phyloP scores from a whole-genome alignment of 1,284 basidiomycete genomes.

The Kwoniella shivajii region DNA sequence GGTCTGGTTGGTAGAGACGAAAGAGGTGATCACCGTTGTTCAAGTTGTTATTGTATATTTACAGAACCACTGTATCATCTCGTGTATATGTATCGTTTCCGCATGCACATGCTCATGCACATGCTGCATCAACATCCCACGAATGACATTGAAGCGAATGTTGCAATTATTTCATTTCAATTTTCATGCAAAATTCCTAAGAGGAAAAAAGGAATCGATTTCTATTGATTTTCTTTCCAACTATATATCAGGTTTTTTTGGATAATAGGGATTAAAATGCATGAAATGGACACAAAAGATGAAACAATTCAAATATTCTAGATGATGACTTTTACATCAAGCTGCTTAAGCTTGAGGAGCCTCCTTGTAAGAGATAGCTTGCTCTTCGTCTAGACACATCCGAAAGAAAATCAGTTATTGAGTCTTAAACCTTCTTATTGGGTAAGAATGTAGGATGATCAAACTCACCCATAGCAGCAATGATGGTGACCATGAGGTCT shows the following conservation, averaged over 20 bases:
- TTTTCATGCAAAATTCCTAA: too few species aligned
- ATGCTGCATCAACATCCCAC: too few species aligned
- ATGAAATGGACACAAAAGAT: too few species aligned
- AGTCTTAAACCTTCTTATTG: background rate
- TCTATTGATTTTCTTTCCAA: too few species aligned
- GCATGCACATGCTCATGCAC: too few species aligned
- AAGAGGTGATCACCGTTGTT: background rate
- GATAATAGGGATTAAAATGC: too few species aligned
- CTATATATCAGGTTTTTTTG: too few species aligned
- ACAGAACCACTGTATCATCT: too few species aligned
- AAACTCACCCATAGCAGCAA: slow-evolving; percentile 84
- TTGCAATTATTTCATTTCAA: too few species aligned
- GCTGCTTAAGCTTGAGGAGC: slow-evolving; percentile 57
- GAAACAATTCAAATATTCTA: background rate
- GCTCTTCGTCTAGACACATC: slow-evolving; percentile 57
- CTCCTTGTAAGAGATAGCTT: slow-evolving; percentile 84
- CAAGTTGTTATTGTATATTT: background rate
- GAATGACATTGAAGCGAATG: too few species aligned
- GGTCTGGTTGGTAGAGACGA: background rate
- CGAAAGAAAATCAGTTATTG: background rate
- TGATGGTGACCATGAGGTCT: slow-evolving; percentile 78
- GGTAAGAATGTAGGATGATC: background rate
- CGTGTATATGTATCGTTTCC: too few species aligned
- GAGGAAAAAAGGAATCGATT: too few species aligned
- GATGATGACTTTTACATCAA: background rate